Evolutionary conservation across 805 yeast genomes (phyloP).

Genomic region (Candida chauliodis): DNA sequence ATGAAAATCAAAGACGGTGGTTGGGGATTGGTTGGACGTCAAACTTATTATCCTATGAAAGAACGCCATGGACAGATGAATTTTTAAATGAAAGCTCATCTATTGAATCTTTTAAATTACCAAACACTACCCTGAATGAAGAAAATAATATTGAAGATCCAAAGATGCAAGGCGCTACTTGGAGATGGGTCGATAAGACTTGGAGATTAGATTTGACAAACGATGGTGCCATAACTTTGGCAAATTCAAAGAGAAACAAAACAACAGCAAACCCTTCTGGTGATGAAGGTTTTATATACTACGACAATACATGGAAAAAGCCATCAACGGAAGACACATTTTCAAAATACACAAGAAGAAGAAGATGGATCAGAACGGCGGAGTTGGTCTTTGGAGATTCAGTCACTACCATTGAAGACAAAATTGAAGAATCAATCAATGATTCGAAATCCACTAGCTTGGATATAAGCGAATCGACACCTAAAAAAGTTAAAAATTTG

Average conservation of each 20-base stretch:
- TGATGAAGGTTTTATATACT: conserved; percentile 85
- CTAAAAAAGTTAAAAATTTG: conserved; percentile 36
- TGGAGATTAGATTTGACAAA: conserved; percentile 91
- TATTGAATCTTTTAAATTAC: conserved; percentile 75
- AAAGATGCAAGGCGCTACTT: conserved; percentile 62
- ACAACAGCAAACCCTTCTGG: conserved; percentile 66
- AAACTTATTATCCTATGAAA: conserved; percentile 83
- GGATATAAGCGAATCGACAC: conserved; percentile 1
- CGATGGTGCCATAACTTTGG: conserved; percentile 76
- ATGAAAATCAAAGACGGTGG: conserved; percentile 96
- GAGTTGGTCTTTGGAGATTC: conserved; percentile 52
- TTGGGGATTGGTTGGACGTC: conserved; percentile 97
- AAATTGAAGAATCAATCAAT: conserved; percentile 1
- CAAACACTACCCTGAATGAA: conserved; percentile 45
- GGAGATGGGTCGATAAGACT: conserved; percentile 94
- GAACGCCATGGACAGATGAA: conserved; percentile 97
- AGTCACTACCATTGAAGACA: conserved; percentile 3
- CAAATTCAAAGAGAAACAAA: conserved; percentile 52
- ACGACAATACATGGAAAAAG: conserved; percentile 91
- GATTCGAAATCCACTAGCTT: not conserved
- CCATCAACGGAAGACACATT: conserved; percentile 86
- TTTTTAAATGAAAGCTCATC: conserved; percentile 81
- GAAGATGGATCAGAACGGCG: conserved; percentile 96
- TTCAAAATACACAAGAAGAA: conserved; percentile 86
- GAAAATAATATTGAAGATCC: conserved; percentile 13